Base-by-base conservation (phyloP, 192 early-diverging fungal species). In the Phycomyces blakesleeanus region DNA sequence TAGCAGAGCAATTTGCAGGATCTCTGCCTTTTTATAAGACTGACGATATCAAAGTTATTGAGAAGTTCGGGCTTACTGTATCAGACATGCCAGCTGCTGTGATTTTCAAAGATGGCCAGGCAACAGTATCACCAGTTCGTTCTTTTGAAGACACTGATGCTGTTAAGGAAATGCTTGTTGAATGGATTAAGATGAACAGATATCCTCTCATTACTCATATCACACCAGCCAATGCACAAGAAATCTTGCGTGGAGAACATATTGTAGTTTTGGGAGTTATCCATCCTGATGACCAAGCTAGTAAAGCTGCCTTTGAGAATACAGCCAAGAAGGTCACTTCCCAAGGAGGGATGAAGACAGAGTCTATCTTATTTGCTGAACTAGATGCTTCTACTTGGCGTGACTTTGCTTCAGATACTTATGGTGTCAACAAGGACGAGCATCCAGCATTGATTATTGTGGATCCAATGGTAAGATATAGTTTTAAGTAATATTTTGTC, bases 161-260 rank as follows among this genome's bases (percentile, higher is more conserved):
- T 20, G 61, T 83, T 64, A 60, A 62, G n/a, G 72, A 74, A 41
- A 38, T 67, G 20, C 58, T 87, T 15, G 76, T 78, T 55, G 71
- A 76, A 55, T 91, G 85, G 84, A 83, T 91, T 55, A 73, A 81
- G 16, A 73, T 66, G 37, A 83, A 90, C 71, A 85, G 86, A 41
- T 83, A 83, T 63, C 85, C 91, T 20, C 61, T 91, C 16, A 80
- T 92, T 8, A 75, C 85, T 2, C 67, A 83, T 39, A 68, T 95
- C 18, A 77, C 76, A 27, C 80, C 81, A 27, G 76, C 76, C 29
- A 93, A 92, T 64, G 76, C 88, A 27, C 82, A 84, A 37, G 75
- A 79, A 5, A 81, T 92, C 61, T 78, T 95, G 63, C 77, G 85
- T 26, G 79, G 86, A 27, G 74, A 84, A 14, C 78, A 83, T 51